Conservation (phyloP, 164 flowering plant genomes). For the Buxus sempervirens region DNA sequence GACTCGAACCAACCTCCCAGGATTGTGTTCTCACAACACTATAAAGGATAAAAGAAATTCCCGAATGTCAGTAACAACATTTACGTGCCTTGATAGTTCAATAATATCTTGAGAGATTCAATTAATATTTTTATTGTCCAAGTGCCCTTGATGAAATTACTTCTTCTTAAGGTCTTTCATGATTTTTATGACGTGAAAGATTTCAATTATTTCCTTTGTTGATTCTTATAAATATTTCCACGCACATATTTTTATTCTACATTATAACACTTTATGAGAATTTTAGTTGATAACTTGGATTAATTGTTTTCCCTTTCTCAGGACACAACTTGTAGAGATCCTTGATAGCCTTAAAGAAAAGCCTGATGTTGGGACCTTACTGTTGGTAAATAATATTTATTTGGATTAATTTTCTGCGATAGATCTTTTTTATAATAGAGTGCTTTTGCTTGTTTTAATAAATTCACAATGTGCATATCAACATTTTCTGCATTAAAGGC, state of each 20-base stretch:
- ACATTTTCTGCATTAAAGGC: too few species aligned
- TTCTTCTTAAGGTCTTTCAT: neutral
- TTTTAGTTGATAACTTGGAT: neutral
- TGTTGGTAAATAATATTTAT: conserved; percentile 50
- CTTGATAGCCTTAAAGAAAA: conserved; percentile 78
- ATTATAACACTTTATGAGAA: neutral
- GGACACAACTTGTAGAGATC: conserved; percentile 84
- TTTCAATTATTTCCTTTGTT: neutral
- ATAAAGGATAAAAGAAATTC: too few species aligned
- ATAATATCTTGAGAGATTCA: too few species aligned
- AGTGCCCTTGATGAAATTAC: neutral
- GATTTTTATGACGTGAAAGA: neutral
- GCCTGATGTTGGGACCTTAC: conserved; percentile 89
- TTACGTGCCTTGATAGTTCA: neutral
- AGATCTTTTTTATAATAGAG: neutral
- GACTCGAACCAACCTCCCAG: too few species aligned
- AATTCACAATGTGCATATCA: too few species aligned
- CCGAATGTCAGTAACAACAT: too few species aligned
- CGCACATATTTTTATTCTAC: neutral
- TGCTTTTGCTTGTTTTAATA: neutral
- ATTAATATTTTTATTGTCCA: neutral
- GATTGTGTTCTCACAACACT: too few species aligned
- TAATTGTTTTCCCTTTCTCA: conserved; percentile 26
- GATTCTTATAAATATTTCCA: neutral
- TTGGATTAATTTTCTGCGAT: neutral